Evolutionary conservation across 352 stramenopile species (phyloP).

Genomic region (Pythium graminicola): DNA sequence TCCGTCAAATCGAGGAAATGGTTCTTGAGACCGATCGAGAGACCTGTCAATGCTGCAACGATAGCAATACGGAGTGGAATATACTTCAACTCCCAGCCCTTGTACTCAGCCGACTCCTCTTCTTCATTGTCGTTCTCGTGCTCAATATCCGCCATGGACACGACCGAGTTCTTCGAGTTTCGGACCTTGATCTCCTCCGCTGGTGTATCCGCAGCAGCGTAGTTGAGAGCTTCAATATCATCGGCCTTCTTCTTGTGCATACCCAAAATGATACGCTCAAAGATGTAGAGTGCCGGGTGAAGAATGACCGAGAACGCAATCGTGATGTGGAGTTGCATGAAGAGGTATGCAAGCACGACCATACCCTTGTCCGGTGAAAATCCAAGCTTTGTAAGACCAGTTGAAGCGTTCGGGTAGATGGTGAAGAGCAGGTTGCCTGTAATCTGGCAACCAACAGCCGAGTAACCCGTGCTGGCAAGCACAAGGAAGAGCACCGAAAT

Average conservation of each 20-base stretch:
- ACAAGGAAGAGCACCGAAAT: slow-evolving; percentile 28
- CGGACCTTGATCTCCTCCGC: slow-evolving; percentile 3
- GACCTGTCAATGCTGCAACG: slow-evolving; percentile 37
- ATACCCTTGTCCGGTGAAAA: slow-evolving; percentile 20
- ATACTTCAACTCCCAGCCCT: slow-evolving; percentile 43
- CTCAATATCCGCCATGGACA: slow-evolving; percentile 30
- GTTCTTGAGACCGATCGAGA: slow-evolving; percentile 30
- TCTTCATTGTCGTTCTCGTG: slow-evolving; percentile 22
- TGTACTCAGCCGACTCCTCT: slow-evolving; percentile 37
- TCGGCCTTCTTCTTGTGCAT: slow-evolving; percentile 20
- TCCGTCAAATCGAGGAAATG: slow-evolving; percentile 60
- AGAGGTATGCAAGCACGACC: slow-evolving; percentile 30
- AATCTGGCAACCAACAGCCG: slow-evolving; percentile 29
- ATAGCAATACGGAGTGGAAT: slow-evolving; percentile 47
- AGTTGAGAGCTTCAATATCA: slow-evolving; percentile 9
- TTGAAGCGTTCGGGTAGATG: slow-evolving; percentile 9
- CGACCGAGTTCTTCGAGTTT: slow-evolving; percentile 27
- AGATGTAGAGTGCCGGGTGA: slow-evolving; percentile 26
- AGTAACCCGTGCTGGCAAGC: slow-evolving; percentile 26
- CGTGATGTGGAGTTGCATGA: slow-evolving; percentile 44
- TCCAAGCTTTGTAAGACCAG: slow-evolving; percentile 15
- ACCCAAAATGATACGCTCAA: slow-evolving; percentile 27
- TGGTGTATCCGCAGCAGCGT: neutral
- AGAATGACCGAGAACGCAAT: slow-evolving; percentile 33
- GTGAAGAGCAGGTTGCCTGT: slow-evolving; percentile 34